Percentiles rank a stretch among this genome's conserved stretches.
These are phyloP conservation scores for Ceratocystis variospora DNA, from an alignment of 2,329 filamentous ascomycete genomes.

Conservation along the genomic window DNA sequence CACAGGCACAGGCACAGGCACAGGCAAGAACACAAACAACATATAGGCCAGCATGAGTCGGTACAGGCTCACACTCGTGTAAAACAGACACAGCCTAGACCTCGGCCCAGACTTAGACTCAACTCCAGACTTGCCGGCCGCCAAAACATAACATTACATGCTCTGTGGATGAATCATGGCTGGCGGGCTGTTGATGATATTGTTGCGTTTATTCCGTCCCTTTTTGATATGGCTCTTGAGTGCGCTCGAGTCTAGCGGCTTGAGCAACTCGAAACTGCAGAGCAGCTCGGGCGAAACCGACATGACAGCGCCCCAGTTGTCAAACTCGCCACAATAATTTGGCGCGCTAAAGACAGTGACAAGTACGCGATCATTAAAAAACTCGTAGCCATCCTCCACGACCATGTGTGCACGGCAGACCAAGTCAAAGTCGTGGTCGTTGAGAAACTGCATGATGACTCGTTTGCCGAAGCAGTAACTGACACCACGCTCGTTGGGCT, in stretches of 20 bases:
- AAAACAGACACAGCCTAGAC: not conserved
- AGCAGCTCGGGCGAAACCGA: constrained; percentile 85
- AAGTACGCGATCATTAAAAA: constrained; percentile 87
- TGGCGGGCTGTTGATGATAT: constrained; percentile 78
- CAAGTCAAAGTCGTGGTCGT: constrained; percentile 89
- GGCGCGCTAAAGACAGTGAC: constrained; percentile 97
- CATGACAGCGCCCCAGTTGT: constrained; percentile 99
- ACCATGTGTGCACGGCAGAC: constrained; percentile 98
- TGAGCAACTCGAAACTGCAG: constrained; percentile 93
- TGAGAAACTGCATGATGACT: constrained; percentile 91
- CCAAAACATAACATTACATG: constrained; percentile 9
- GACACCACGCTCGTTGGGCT: constrained; percentile 89
- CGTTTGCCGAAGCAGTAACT: constrained; percentile 98
- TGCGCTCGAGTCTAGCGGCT: constrained; percentile 88
- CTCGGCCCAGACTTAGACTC: not conserved
- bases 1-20: not conserved
- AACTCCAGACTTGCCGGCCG: not conserved
- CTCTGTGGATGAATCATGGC: constrained; percentile 17
- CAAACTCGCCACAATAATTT: constrained; percentile 97
- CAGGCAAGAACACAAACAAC: not conserved
- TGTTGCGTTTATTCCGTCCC: constrained; percentile 83
- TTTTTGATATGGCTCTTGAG: constrained; percentile 99
- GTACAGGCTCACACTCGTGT: not conserved
- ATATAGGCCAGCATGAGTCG: too few relatives aligned
- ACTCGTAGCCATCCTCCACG: constrained; percentile 97